Percentiles rank a stretch among this genome's conserved stretches.
Conservation (phyloP, 371 early-diverging fungal species). For the Phascolomyces articulosus region DNA sequence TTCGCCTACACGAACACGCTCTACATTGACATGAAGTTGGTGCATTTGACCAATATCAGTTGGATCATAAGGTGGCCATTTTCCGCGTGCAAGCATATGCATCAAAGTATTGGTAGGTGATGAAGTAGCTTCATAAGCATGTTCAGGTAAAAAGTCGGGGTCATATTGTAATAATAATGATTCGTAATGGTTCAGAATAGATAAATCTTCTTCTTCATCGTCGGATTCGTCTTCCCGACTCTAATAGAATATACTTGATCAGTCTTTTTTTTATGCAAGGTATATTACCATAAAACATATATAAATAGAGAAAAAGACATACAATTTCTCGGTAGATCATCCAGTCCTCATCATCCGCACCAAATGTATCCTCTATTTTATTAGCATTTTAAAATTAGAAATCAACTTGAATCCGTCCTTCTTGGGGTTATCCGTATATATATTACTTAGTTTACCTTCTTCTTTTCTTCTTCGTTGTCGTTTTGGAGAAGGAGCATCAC, state of each 20-base stretch:
- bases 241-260: conserved; percentile 29
- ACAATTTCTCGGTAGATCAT: conserved; percentile 87
- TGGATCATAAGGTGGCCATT: conserved; percentile 68
- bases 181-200: conserved; percentile 69
- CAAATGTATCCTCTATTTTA: conserved; percentile 84
- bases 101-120: conserved; percentile 53
- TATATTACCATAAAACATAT: too few relatives aligned
- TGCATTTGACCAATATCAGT: conserved; percentile 65
- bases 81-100: conserved; percentile 57
- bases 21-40: conserved; percentile 88
- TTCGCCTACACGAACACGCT: conserved; percentile 87
- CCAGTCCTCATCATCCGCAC: conserved; percentile 94
- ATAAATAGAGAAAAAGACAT: conserved; percentile 28
- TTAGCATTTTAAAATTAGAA: too few relatives aligned
- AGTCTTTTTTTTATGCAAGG: too few relatives aligned
- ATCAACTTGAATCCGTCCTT: neutral
- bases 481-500: conserved; percentile 57
- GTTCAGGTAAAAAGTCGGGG: conserved; percentile 67
- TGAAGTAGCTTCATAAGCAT: conserved; percentile 49
- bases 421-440: too few relatives aligned
- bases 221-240: conserved; percentile 84
- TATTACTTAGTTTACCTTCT: too few relatives aligned
- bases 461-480: conserved; percentile 56
- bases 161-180: conserved; percentile 72
- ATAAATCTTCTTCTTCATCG: conserved; percentile 82